Evolutionary conservation across 495 filamentous ascomycete species (phyloP).

Genomic region (Daldinia loculata): DNA sequence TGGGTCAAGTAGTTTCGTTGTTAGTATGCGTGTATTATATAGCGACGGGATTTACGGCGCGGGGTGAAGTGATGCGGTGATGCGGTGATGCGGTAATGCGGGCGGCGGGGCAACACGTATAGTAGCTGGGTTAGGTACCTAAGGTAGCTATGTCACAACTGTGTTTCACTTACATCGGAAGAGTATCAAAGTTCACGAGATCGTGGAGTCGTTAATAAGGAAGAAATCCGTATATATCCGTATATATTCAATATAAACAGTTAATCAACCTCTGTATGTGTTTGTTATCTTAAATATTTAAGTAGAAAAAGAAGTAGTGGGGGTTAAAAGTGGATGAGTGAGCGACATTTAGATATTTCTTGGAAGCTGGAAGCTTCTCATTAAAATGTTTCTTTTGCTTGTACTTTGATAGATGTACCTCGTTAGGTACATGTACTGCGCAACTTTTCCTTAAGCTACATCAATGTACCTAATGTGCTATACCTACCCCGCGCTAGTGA

Average conservation of each 20-base stretch:
- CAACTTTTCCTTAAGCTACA: neutral
- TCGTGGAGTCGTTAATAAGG: neutral
- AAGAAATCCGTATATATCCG: neutral
- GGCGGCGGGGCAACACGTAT: slow-evolving; percentile 16
- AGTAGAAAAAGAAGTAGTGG: slow-evolving; percentile 1
- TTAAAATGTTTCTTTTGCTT: slow-evolving; percentile 9
- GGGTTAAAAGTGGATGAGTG: slow-evolving; percentile 26
- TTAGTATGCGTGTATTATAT: slow-evolving; percentile 16
- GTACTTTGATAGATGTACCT: neutral
- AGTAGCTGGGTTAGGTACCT: neutral
- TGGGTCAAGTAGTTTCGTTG: slow-evolving; percentile 8
- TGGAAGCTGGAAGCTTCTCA: slow-evolving; percentile 6
- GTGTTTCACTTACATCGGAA: slow-evolving; percentile 34
- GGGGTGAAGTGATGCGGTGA: neutral
- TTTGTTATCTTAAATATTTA: neutral
- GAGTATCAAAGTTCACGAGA: neutral
- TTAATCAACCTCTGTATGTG: neutral
- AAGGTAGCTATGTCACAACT: slow-evolving; percentile 23
- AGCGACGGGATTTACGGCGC: slow-evolving; percentile 3
- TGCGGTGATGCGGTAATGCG: neutral
- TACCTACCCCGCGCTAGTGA: slow-evolving; percentile 43
- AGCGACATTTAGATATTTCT: slow-evolving; percentile 22
- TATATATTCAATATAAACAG: slow-evolving; percentile 3
- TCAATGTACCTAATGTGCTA: too few relatives aligned
- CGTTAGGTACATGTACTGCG: neutral